A percentile compares a stretch with the other conserved stretches of the same genome.
phyloP scores from a whole-genome alignment of 2,329 filamentous ascomycete species.

The Aspergillus novofumigatus region DNA sequence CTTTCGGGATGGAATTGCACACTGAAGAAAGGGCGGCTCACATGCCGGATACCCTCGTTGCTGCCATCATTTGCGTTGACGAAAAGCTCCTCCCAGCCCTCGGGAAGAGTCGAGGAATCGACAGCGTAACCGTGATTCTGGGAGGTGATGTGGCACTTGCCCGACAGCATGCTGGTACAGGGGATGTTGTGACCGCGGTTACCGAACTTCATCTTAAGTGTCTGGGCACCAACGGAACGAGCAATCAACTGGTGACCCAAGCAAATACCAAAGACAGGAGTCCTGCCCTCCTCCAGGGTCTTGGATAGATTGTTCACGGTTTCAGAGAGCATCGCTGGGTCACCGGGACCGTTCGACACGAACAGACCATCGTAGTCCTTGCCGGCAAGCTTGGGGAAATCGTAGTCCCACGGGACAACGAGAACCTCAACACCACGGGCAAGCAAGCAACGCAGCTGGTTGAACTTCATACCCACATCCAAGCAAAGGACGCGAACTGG shows the following conservation, averaged over 20 bases:
- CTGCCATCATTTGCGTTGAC: constrained; percentile 97
- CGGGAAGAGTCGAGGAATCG: constrained; percentile 68
- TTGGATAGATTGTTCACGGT: constrained; percentile 76
- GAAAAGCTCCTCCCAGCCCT: constrained; percentile 88
- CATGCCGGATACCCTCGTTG: constrained; percentile 95
- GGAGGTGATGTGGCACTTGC: constrained; percentile 97
- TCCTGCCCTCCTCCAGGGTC: constrained; percentile 72
- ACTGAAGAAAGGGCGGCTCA: constrained; percentile 85
- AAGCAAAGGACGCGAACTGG: constrained; percentile 84
- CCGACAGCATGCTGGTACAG: constrained; percentile 91
- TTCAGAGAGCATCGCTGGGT: constrained; percentile 74
- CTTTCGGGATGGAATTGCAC: constrained; percentile 99
- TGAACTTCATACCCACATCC: constrained; percentile 97
- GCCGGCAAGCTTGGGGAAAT: constrained; percentile 71
- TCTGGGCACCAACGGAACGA: constrained; percentile 77
- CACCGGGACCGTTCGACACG: constrained; percentile 95
- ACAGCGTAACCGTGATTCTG: constrained; percentile 98
- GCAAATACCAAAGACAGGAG: constrained; percentile 93
- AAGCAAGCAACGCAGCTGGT: constrained; percentile 91
- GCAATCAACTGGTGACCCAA: constrained; percentile 91
- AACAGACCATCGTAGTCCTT: constrained; percentile 94
- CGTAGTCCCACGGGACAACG: constrained; percentile 93
- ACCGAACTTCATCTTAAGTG: constrained; percentile 97
- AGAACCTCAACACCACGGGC: constrained; percentile 88
- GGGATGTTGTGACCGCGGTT: constrained; percentile 99